Conservation (phyloP, 805 yeast species). For the Kuraishia capsulata region DNA sequence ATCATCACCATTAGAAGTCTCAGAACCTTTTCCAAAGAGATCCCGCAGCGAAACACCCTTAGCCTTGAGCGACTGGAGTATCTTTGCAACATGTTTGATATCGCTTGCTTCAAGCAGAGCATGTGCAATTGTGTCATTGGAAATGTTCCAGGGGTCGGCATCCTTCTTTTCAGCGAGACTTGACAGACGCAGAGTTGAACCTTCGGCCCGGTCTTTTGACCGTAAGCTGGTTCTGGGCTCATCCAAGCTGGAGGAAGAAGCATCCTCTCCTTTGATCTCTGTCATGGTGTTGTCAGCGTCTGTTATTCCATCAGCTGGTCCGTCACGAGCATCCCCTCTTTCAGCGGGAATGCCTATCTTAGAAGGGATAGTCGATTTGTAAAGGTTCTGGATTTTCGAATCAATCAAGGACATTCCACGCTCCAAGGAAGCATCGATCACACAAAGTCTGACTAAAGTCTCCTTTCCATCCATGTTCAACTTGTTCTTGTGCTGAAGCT, state of each 20-base stretch:
- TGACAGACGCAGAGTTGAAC: conserved; percentile 9
- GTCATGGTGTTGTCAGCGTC: conserved; percentile 1
- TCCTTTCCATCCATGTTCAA: conserved; percentile 68
- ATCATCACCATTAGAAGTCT: not conserved
- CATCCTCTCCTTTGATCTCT: not conserved
- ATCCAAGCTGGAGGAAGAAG: conserved; percentile 2
- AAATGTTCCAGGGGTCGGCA: not conserved
- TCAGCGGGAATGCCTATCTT: conserved; percentile 6
- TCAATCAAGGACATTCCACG: conserved; percentile 35
- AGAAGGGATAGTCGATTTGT: conserved; percentile 1
- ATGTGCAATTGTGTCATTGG: conserved; percentile 25
- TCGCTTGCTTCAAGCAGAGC: conserved; percentile 26
- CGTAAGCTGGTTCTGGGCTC: conserved; percentile 16
- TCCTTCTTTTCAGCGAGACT: too few species aligned
- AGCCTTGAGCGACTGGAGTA: conserved; percentile 27
- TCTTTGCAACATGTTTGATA: conserved; percentile 25
- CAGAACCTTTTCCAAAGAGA: conserved; percentile 9
- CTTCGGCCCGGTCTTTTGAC: conserved; percentile 30
- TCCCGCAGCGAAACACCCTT: conserved; percentile 31
- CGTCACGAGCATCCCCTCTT: not conserved
- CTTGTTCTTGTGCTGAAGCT: conserved; percentile 43
- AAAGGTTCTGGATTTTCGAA: conserved; percentile 6
- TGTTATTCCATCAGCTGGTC: not conserved
- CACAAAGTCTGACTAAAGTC: conserved; percentile 55
- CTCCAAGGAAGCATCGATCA: conserved; percentile 60